Conservation (phyloP, 768 basidiomycete genomes). For the Naematelia aurantialba region DNA sequence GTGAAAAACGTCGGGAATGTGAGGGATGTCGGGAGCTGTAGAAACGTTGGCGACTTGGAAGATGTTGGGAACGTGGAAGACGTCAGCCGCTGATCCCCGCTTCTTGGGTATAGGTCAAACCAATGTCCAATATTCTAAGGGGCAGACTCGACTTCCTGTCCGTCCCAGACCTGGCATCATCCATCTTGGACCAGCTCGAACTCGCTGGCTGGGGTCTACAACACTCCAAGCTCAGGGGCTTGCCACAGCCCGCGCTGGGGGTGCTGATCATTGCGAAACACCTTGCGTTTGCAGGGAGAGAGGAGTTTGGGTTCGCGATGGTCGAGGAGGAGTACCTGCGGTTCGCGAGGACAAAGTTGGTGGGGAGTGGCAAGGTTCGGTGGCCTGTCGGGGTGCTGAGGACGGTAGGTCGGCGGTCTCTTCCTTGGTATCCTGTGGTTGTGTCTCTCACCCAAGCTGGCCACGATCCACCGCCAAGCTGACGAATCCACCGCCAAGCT, state of each 20-base stretch:
- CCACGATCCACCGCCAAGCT: slow-evolving; percentile 58
- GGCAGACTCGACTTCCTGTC: slow-evolving; percentile 18
- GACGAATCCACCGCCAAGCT: neutral
- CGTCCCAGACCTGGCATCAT: slow-evolving; percentile 10
- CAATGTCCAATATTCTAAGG: slow-evolving; percentile 18
- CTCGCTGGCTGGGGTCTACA: slow-evolving; percentile 42
- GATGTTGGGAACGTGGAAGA: neutral
- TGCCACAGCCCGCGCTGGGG: slow-evolving; percentile 75
- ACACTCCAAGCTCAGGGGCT: slow-evolving; percentile 46
- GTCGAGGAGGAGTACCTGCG: slow-evolving; percentile 61
- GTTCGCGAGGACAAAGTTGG: slow-evolving; percentile 59
- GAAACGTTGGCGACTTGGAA: no score
- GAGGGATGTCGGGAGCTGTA: no score
- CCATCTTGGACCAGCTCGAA: slow-evolving; percentile 32
- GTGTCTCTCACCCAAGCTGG: no score
- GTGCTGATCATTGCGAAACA: slow-evolving; percentile 82
- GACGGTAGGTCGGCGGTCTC: slow-evolving; percentile 61
- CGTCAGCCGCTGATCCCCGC: neutral
- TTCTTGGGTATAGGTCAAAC: slow-evolving; percentile 18
- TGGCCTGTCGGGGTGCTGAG: slow-evolving; percentile 50
- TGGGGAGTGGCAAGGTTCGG: slow-evolving; percentile 45
- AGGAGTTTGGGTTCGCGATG: slow-evolving; percentile 86
- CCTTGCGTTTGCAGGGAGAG: slow-evolving; percentile 68
- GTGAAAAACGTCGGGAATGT: no score
- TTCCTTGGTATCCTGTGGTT: slow-evolving; percentile 63